Percentiles rank a stretch among this genome's conserved stretches.
phyloP scores from a whole-genome alignment of 1,284 basidiomycete genomes.

The Heterobasidion occidentale region DNA sequence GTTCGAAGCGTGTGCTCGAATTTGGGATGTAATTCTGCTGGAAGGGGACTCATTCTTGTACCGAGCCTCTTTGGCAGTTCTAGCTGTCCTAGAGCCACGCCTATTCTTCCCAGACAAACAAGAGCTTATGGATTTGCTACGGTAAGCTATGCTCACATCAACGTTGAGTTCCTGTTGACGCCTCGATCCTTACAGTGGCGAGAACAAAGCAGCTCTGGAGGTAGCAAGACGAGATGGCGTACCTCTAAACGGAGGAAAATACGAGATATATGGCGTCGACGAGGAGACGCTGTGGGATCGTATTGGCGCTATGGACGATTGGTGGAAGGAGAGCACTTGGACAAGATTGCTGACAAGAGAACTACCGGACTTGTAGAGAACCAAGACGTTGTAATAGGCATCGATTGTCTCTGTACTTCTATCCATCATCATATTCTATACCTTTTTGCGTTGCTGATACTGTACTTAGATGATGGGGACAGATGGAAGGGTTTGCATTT shows the following conservation, averaged over 20 bases:
- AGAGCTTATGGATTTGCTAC: constrained; percentile 67
- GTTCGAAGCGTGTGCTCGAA: constrained; percentile 78
- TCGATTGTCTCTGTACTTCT: not conserved
- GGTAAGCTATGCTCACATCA: constrained; percentile 29
- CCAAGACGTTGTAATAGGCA: not conserved
- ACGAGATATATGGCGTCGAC: constrained; percentile 82
- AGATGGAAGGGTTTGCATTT: no score
- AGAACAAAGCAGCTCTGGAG: constrained; percentile 79
- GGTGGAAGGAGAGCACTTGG: constrained; percentile 94
- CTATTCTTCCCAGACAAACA: constrained; percentile 77
- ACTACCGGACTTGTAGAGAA: constrained; percentile 68
- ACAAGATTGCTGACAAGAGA: constrained; percentile 78
- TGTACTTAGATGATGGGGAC: no score
- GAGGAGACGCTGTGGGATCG: constrained; percentile 79
- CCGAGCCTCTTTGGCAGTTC: constrained; percentile 74
- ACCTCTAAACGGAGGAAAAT: constrained; percentile 64
- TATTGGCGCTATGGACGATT: constrained; percentile 75
- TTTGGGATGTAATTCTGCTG: constrained; percentile 86
- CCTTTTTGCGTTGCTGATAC: not conserved
- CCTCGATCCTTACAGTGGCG: constrained; percentile 41
- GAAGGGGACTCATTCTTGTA: constrained; percentile 88
- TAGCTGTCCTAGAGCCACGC: constrained; percentile 81
- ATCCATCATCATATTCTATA: not conserved
- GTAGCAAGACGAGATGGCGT: constrained; percentile 64
- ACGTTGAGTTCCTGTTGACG: not conserved